Conservation (phyloP, 768 basidiomycete species). For the Suillus subaureus region DNA sequence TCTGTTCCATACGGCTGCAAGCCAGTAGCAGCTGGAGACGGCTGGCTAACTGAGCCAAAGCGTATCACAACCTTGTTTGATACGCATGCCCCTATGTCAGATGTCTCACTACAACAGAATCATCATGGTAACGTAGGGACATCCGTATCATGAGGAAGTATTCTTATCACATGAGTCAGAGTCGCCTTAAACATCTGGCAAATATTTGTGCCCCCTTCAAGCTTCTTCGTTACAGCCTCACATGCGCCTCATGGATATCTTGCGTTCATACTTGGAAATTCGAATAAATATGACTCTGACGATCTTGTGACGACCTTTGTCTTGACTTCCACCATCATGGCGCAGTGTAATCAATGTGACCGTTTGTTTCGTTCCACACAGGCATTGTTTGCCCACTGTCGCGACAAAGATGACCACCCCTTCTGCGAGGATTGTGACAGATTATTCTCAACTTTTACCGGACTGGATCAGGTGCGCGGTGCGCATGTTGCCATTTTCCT, state of each 20-base stretch:
- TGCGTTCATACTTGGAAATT: not conserved
- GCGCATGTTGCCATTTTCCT: not conserved
- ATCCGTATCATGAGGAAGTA: not conserved
- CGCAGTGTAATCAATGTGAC: conserved; percentile 1
- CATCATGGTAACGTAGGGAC: not conserved
- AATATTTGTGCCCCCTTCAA: not conserved
- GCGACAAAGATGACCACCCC: conserved; percentile 20
- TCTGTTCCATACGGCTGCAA: not conserved
- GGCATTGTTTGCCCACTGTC: conserved; percentile 24
- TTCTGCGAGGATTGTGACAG: conserved; percentile 23
- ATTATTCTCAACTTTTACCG: conserved; percentile 18
- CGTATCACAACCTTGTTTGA: not conserved
- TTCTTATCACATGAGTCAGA: not conserved
- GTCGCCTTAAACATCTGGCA: not conserved
- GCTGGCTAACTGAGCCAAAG: not conserved
- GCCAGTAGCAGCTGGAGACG: not conserved
- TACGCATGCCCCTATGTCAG: not conserved
- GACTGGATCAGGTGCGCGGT: conserved; percentile 16
- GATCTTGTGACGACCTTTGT: not conserved
- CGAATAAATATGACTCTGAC: not conserved
- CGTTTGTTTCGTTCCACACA: conserved; percentile 1
- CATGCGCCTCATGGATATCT: not conserved
- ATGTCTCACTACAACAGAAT: not conserved
- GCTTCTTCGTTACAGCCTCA: not conserved
- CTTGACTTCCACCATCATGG: conserved; percentile 3